These are phyloP conservation scores for Verticillium isaacii DNA, from an alignment of 2,329 filamentous ascomycete species.

Conservation along the genomic window DNA sequence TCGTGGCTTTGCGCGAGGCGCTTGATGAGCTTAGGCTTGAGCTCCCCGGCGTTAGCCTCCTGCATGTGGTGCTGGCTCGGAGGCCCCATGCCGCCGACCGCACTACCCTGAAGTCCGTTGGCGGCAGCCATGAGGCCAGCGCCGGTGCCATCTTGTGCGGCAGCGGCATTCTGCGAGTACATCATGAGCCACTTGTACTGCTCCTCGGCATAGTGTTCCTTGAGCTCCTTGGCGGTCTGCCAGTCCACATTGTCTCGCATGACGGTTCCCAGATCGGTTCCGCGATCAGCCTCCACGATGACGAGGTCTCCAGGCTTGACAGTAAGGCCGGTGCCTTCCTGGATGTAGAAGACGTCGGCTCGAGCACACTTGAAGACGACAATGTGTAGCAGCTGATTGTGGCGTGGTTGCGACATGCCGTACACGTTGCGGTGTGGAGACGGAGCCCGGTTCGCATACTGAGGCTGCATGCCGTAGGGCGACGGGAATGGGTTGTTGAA, in stretches of 20 bases:
- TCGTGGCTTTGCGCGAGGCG: conserved; percentile 89
- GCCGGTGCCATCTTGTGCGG: conserved; percentile 54
- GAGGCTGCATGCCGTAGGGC: conserved; percentile 38
- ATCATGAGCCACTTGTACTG: conserved; percentile 99
- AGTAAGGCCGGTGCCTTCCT: conserved; percentile 87
- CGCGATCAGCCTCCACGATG: conserved; percentile 95
- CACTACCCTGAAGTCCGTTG: conserved; percentile 61
- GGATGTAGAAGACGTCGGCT: conserved; percentile 94
- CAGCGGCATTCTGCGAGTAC: conserved; percentile 79
- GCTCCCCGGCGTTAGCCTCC: conserved; percentile 66
- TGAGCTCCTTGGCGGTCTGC: conserved; percentile 80
- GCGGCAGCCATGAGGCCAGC: conserved; percentile 60
- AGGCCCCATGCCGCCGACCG: conserved; percentile 74
- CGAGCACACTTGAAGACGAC: conserved; percentile 96
- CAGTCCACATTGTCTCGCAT: conserved; percentile 83
- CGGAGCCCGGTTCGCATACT: conserved; percentile 45
- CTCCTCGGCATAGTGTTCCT: conserved; percentile 88
- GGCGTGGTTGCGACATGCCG: conserved; percentile 54
- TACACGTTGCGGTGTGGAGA: conserved; percentile 62
- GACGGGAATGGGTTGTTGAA: conserved; percentile 39
- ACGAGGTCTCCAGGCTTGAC: conserved; percentile 91
- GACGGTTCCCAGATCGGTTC: conserved; percentile 91
- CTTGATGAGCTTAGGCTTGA: conserved; percentile 96
- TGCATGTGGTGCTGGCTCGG: conserved; percentile 69
- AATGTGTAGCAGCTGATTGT: conserved; percentile 73